Conservation (phyloP, 352 stramenopile genomes). For the Saprolegnia diclina region DNA sequence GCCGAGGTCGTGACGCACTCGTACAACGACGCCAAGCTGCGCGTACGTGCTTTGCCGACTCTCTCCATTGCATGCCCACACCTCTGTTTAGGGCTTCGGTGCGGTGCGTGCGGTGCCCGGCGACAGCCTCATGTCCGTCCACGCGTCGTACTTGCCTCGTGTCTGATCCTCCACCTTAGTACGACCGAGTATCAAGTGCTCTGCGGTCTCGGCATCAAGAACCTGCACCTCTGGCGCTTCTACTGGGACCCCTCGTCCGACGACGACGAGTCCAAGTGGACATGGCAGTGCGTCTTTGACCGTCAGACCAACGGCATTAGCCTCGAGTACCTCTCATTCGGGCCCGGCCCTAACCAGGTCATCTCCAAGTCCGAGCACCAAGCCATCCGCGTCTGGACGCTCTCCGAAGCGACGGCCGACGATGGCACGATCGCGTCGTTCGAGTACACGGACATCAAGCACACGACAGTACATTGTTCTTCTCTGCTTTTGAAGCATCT, state of each 20-base stretch:
- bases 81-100: conserved; percentile 57
- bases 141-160: background rate
- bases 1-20: conserved; percentile 56
- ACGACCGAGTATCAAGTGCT: conserved; percentile 67
- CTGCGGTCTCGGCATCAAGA: conserved; percentile 83
- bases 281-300: conserved; percentile 81
- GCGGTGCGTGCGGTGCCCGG: conserved; percentile 58
- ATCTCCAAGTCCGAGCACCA: conserved; percentile 85
- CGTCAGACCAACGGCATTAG: conserved; percentile 84
- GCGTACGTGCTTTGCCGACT: too few species aligned
- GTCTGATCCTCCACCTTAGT: conserved; percentile 1
- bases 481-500: background rate
- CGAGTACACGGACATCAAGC: conserved; percentile 43
- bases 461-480: conserved; percentile 37
- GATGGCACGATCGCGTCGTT: conserved; percentile 30
- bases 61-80: background rate
- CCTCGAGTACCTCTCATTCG: conserved; percentile 72
- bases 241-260: conserved; percentile 37
- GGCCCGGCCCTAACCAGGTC: conserved; percentile 47
- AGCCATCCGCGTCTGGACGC: conserved; percentile 74
- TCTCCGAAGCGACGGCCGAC: conserved; percentile 50
- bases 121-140: conserved; percentile 32
- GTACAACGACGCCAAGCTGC: conserved; percentile 72
- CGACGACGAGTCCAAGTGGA: conserved; percentile 39
- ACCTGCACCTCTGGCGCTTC: conserved; percentile 81